Conservation (phyloP, 495 filamentous ascomycete genomes). For the Neurospora sp. region DNA sequence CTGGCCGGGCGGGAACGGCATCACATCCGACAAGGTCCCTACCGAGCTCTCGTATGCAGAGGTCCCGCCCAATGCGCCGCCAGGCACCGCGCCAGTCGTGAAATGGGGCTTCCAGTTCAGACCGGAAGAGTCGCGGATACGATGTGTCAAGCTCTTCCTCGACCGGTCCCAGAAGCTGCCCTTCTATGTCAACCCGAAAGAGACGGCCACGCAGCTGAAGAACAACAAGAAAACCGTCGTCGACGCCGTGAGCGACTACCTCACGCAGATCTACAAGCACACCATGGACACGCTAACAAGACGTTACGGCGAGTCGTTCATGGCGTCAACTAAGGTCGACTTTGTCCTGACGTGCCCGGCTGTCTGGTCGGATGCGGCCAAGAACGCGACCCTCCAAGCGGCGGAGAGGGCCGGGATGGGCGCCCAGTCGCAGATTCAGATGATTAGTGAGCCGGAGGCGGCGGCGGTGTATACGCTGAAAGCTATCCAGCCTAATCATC, state of each 20-base stretch:
- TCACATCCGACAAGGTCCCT: slow-evolving; percentile 60
- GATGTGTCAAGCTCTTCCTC: slow-evolving; percentile 72
- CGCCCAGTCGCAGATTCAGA: slow-evolving; percentile 44
- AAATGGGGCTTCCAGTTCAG: slow-evolving; percentile 74
- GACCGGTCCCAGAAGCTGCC: slow-evolving; percentile 68
- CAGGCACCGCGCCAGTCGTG: slow-evolving; percentile 29
- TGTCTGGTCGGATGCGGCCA: slow-evolving; percentile 73
- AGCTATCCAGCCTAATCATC: slow-evolving; percentile 52
- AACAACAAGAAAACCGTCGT: slow-evolving; percentile 50
- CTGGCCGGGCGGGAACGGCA: slow-evolving; percentile 67
- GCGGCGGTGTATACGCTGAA: slow-evolving; percentile 65
- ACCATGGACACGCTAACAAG: slow-evolving; percentile 63
- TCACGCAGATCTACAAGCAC: slow-evolving; percentile 59
- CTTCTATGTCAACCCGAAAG: slow-evolving; percentile 64
- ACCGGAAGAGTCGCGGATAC: slow-evolving; percentile 60
- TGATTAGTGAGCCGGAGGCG: slow-evolving; percentile 68
- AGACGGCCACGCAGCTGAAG: slow-evolving; percentile 62
- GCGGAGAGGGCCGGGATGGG: slow-evolving; percentile 63
- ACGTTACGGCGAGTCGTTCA: slow-evolving; percentile 51
- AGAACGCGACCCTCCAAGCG: slow-evolving; percentile 52
- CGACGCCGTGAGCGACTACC: slow-evolving; percentile 56
- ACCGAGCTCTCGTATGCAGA: slow-evolving; percentile 49
- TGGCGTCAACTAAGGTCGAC: slow-evolving; percentile 50
- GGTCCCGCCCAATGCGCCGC: slow-evolving; percentile 23
- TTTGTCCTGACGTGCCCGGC: slow-evolving; percentile 69